Evolutionary conservation across 1,284 basidiomycete species (phyloP), one percentile per base, ranked within the genome.

Genomic region (Lignosus rhinocerotis): DNA sequence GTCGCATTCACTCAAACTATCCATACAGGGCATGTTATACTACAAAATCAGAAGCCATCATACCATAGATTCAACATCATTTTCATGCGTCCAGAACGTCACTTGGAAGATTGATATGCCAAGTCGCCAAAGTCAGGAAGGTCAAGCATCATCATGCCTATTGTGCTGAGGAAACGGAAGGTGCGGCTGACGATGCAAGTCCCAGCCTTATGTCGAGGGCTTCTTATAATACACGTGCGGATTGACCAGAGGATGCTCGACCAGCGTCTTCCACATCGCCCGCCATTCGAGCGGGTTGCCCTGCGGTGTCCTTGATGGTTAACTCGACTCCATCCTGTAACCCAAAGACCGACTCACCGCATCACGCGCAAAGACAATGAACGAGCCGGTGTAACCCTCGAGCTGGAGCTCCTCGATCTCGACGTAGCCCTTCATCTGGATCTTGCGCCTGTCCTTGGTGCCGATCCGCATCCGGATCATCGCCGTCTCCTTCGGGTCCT

Each of bases 221-320:
- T 46, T 45, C 62, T 61, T 82, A 61, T 73, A 72, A 53, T 86
- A 71, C 10, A 90, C 87, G 70, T 87, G 80, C 7, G 84, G 84
- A 54, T 79, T 78, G 4, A 91, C 75, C 1, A 67, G 61, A 1
- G 75, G 70, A 8, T 79, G 81, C 62, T 73, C 66, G 42, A 89
- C 80, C 43, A 90, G 62, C 6, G 75, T 76, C 67, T 84, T 89
- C 87, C 88, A 91, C 41, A 90, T 74, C 69, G 83, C 78, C 49
- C 88, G 75, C 88, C 88, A 91, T 36, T 85, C 87, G 48, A 91
- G 84, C 30, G 88, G 88, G 67, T 82, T 88, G 1, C 88, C 88
- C 87, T 89, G 43, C 21, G n/a, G 43, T 12, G 12, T 42, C 8
- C 30, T 4, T 33, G 50, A 53, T 48, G 46, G 6, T 6, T 12